phyloP scores from a whole-genome alignment of 1,139 yeast species.

The Suhomyces panamericanus region DNA sequence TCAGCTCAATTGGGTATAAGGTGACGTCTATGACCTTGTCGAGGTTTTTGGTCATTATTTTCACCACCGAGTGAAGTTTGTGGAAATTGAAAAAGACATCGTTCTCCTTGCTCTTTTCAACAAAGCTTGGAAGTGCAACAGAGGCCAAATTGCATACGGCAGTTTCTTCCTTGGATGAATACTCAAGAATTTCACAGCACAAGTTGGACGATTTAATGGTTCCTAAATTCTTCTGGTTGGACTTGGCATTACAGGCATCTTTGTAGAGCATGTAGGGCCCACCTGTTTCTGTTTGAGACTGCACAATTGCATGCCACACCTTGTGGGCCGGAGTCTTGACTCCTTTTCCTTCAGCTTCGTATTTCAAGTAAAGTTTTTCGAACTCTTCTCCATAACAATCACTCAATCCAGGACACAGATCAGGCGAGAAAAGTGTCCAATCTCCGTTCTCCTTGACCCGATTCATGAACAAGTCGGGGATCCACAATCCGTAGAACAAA shows the following conservation, averaged over 20 bases:
- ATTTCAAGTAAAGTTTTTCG: constrained; percentile 42
- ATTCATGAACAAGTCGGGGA: constrained; percentile 73
- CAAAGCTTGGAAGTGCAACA: constrained; percentile 50
- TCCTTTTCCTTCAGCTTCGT: constrained; percentile 44
- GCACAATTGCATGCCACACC: constrained; percentile 53
- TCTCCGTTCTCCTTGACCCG: constrained; percentile 49
- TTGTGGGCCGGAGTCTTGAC: constrained; percentile 50
- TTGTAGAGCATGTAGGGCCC: constrained; percentile 59
- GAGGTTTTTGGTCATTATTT: constrained; percentile 72
- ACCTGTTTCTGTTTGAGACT: constrained; percentile 61
- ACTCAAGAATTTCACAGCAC: constrained; percentile 59
- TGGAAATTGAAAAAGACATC: constrained; percentile 63
- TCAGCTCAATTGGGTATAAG: constrained; percentile 73
- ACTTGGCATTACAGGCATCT: constrained; percentile 55
- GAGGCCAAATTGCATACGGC: constrained; percentile 61
- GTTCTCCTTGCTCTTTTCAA: constrained; percentile 30
- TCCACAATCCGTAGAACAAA: constrained; percentile 88
- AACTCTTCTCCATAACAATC: constrained; percentile 55
- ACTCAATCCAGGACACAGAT: constrained; percentile 51
- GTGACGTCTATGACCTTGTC: constrained; percentile 78
- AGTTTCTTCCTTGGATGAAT: constrained; percentile 54
- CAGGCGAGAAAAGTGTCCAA: constrained; percentile 60
- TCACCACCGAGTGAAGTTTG: constrained; percentile 69
- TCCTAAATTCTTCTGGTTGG: constrained; percentile 58
- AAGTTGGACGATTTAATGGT: constrained; percentile 57